Evolutionary conservation across 208 protist species (phyloP).

Genomic region (Leishmania amazonensis): DNA sequence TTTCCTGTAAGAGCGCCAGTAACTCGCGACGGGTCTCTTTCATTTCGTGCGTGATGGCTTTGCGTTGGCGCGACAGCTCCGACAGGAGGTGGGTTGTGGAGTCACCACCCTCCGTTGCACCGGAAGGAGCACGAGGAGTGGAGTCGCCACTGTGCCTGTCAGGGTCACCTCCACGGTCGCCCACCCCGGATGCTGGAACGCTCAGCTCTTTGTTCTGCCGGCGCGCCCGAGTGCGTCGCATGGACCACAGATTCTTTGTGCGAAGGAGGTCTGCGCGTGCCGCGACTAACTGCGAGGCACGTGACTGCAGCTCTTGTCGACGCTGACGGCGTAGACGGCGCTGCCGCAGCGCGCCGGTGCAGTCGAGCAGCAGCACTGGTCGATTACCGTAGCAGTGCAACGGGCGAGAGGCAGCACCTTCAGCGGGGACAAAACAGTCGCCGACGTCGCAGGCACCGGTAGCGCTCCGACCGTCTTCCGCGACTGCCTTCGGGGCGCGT

Average conservation of each 20-base stretch:
- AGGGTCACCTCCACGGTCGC: not conserved
- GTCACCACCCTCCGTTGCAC: not conserved
- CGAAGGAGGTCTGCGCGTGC: slow-evolving; percentile 6
- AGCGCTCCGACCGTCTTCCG: not conserved
- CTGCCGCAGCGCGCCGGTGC: slow-evolving; percentile 17
- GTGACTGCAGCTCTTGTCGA: slow-evolving; percentile 3
- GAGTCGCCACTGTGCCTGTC: not conserved
- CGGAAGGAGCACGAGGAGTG: not conserved
- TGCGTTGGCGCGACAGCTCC: slow-evolving; percentile 6
- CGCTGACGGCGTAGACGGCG: slow-evolving; percentile 18
- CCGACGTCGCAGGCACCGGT: not conserved
- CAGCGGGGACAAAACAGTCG: not conserved
- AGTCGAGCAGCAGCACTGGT: slow-evolving; percentile 38
- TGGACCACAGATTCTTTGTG: not conserved
- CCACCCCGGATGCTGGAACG: not conserved
- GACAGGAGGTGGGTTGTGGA: not conserved
- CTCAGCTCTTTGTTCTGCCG: not conserved
- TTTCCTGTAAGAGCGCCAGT: slow-evolving; percentile 7
- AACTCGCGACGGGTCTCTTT: not conserved
- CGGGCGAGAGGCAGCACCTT: not conserved
- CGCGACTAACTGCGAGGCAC: not conserved
- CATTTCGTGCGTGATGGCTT: slow-evolving; percentile 14
- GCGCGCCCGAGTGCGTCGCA: slow-evolving; percentile 10
- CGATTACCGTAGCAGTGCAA: slow-evolving; percentile 13
- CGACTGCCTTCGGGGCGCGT: not conserved